phyloP scores from a whole-genome alignment of 352 stramenopile species.

The Globisporangium yorkense region DNA sequence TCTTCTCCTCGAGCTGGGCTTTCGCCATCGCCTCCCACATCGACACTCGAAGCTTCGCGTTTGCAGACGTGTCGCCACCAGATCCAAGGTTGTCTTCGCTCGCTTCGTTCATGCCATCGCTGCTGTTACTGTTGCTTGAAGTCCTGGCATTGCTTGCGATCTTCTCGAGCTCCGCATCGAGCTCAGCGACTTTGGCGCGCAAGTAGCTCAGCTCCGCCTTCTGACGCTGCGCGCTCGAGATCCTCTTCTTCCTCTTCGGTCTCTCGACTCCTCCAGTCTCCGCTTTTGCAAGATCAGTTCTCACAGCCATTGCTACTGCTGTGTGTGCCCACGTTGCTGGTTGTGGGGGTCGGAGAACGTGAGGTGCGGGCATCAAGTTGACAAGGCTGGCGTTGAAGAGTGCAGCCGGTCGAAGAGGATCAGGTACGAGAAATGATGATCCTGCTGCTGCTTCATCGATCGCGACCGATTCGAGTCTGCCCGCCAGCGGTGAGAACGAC shows the following conservation, averaged over 20 bases:
- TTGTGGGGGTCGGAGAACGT: too few species aligned
- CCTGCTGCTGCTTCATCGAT: too few species aligned
- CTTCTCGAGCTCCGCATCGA: conserved; percentile 4
- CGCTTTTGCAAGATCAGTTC: too few species aligned
- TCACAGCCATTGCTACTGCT: too few species aligned
- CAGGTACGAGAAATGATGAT: too few species aligned
- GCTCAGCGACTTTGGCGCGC: conserved; percentile 4
- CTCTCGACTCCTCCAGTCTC: background rate
- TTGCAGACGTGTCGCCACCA: background rate
- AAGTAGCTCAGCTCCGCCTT: conserved; percentile 12
- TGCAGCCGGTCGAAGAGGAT: too few species aligned
- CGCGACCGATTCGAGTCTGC: background rate
- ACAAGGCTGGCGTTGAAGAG: background rate
- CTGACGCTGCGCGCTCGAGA: conserved; percentile 8
- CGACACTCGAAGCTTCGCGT: too few species aligned
- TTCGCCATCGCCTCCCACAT: conserved; percentile 6
- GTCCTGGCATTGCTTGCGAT: background rate
- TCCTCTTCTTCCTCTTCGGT: conserved; percentile 6
- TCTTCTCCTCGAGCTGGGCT: conserved; percentile 8
- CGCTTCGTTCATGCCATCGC: too few species aligned
- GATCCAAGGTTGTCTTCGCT: too few species aligned
- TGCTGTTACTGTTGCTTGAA: background rate
- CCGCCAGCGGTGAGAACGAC: background rate
- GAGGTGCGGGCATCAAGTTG: background rate
- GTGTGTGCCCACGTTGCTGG: background rate